A percentile compares a stretch with the other conserved stretches of the same genome.
These are phyloP conservation scores for Byssothecium circinans DNA, from an alignment of 2,329 filamentous ascomycete species.

Conservation along the genomic window DNA sequence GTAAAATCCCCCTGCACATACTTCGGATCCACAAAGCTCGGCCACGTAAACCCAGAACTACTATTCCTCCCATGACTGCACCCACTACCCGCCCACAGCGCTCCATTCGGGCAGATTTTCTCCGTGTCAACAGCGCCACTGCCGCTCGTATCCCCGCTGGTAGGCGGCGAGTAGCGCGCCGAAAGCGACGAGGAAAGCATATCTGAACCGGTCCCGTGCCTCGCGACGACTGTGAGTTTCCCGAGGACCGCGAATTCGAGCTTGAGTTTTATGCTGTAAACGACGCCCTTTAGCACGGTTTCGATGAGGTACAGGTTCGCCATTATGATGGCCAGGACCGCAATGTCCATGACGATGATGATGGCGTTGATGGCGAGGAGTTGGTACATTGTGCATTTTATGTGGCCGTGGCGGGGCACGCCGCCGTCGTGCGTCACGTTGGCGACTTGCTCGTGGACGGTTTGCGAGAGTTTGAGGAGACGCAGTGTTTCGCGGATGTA, in stretches of 20 bases:
- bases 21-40: constrained; percentile 34
- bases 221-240: constrained; percentile 42
- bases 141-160: not conserved
- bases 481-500: constrained; percentile 59
- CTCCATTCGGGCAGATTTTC: constrained; percentile 17
- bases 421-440: constrained; percentile 33
- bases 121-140: constrained; percentile 16
- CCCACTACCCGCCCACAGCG: constrained; percentile 3
- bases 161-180: not conserved
- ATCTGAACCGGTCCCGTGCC: constrained; percentile 5
- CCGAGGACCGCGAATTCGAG: constrained; percentile 61
- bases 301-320: constrained; percentile 39
- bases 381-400: constrained; percentile 39
- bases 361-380: constrained; percentile 39
- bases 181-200: constrained; percentile 3
- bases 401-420: not conserved
- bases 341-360: constrained; percentile 38
- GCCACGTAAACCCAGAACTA: constrained; percentile 11
- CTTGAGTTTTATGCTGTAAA: constrained; percentile 54
- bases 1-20: constrained; percentile 24
- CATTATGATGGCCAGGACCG: constrained; percentile 32
- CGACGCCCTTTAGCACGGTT: constrained; percentile 45
- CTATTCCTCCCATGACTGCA: not conserved
- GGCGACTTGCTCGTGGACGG: constrained; percentile 27
- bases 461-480: constrained; percentile 40